Base-by-base conservation (phyloP, 176 grass and related monocot species). In the Eragrostis curvula region DNA sequence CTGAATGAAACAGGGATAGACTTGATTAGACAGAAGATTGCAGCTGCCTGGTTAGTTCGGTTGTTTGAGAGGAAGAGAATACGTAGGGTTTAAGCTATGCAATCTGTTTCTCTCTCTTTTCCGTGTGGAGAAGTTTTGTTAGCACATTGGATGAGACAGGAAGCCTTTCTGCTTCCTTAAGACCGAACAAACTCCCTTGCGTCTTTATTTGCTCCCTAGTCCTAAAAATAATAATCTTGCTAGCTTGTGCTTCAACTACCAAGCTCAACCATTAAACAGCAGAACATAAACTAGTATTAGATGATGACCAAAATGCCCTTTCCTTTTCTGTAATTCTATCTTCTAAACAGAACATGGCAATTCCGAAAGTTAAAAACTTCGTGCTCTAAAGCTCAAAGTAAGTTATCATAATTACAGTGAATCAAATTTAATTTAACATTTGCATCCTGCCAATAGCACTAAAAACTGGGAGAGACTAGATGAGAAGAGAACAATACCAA, bases 121-220 rank as follows among this genome's bases (percentile, higher is more conserved):
- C 73, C 52, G 63, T 87, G 79, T 64, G 77, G 90, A 81, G 74
- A 84, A 87, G 82, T 77, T 85, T 74, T 79, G 56, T 52, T 81
- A 49, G 79, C 52, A 71, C 72, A 69, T 78, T 84, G 80, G 79
- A 83, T 81, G 87, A 77, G 82, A 75, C 83, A 89, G 63, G 64
- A 90, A 93, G 84, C 76, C 82, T 77, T 82, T 84, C 90, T 90
- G 87, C 71, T 85, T 85, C 81, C 80, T 85, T 27, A 41, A 60
- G 65, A 81, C 85, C 82, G 75, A 90, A 84, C 84, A 84, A 85
- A 83, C 83, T 85, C 57, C 78, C 79, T 51, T 86, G 79, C 68
- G 68, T 65, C 85, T 84, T 80, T 72, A 45, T 73, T 51, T 79
- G 58, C 47, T 53, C n/a, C 18, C 73, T 56, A 66, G 51, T 45